Evolutionary conservation across 306 rosid species (phyloP).

Genomic region (Cercis canadensis): DNA sequence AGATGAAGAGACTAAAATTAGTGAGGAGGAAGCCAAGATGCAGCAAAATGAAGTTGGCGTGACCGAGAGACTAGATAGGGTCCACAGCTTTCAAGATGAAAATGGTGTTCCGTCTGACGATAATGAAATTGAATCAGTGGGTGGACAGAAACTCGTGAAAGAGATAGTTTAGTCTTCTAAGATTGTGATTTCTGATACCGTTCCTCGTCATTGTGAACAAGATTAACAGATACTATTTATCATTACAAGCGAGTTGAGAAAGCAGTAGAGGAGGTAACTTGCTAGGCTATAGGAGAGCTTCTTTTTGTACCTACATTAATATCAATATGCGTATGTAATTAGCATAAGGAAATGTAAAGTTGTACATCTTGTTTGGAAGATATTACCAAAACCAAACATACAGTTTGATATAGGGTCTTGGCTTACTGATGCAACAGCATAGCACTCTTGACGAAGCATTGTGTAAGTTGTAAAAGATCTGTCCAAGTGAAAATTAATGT

Average conservation of each 20-base stretch:
- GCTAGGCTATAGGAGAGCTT: conserved; percentile 13
- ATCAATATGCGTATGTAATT: conserved; percentile 19
- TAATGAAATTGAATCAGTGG: conserved; percentile 29
- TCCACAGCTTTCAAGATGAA: conserved; percentile 47
- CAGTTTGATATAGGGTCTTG: too few species aligned
- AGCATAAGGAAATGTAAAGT: neutral
- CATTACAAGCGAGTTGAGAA: neutral
- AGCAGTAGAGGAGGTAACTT: conserved; percentile 19
- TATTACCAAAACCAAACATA: neutral
- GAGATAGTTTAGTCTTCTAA: neutral
- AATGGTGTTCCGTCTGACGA: conserved; percentile 49
- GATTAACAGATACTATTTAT: conserved; percentile 14
- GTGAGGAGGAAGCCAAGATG: conserved; percentile 6
- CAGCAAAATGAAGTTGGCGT: conserved; percentile 17
- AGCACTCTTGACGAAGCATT: too few species aligned
- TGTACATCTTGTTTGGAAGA: conserved; percentile 11
- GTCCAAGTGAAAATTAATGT: too few species aligned
- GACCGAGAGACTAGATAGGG: conserved; percentile 34
- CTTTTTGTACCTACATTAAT: conserved; percentile 19
- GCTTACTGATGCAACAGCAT: too few species aligned
- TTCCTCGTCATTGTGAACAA: conserved; percentile 29
- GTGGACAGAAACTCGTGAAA: neutral
- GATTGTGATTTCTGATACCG: conserved; percentile 12
- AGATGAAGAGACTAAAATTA: neutral
- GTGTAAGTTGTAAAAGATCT: too few species aligned